Percentiles rank a stretch among this genome's conserved stretches.
Conservation (phyloP, 257 asterid genomes). For the Knoxia roxburghii region DNA sequence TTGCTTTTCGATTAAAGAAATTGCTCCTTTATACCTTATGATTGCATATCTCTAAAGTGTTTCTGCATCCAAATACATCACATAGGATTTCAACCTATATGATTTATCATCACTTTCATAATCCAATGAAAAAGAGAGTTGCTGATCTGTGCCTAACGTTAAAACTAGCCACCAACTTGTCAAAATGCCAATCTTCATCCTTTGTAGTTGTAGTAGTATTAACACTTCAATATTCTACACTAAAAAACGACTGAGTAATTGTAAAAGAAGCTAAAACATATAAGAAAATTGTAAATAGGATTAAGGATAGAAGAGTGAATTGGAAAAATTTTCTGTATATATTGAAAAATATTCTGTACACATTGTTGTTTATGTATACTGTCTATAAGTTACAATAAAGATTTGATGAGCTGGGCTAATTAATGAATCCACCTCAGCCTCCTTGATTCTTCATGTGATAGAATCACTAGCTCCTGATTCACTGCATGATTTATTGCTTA, state of each 20-base stretch:
- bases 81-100: slow-evolving; percentile 65
- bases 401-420: too few species aligned
- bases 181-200: slow-evolving; percentile 25
- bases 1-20: slow-evolving; percentile 81
- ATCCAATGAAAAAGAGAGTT: slow-evolving; percentile 37
- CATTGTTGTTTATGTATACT: too few species aligned
- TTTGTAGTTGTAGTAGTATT: slow-evolving; percentile 18
- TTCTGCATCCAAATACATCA: slow-evolving; percentile 86
- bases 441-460: too few species aligned
- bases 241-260: not conserved
- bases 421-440: too few species aligned
- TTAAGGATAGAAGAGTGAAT: too few species aligned
- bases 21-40: slow-evolving; percentile 74
- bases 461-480: too few species aligned
- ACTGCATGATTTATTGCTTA: too few species aligned
- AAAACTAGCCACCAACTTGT: slow-evolving; percentile 51
- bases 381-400: too few species aligned
- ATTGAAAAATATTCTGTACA: too few species aligned
- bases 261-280: too few species aligned
- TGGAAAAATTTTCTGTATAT: too few species aligned
- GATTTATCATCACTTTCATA: slow-evolving; percentile 40
- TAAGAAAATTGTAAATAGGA: too few species aligned
- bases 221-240: slow-evolving; percentile 28
- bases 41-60: slow-evolving; percentile 86
- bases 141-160: slow-evolving; percentile 45